Evolutionary conservation across 257 asterid species (phyloP).

Genomic region (Nicotiana undulata): DNA sequence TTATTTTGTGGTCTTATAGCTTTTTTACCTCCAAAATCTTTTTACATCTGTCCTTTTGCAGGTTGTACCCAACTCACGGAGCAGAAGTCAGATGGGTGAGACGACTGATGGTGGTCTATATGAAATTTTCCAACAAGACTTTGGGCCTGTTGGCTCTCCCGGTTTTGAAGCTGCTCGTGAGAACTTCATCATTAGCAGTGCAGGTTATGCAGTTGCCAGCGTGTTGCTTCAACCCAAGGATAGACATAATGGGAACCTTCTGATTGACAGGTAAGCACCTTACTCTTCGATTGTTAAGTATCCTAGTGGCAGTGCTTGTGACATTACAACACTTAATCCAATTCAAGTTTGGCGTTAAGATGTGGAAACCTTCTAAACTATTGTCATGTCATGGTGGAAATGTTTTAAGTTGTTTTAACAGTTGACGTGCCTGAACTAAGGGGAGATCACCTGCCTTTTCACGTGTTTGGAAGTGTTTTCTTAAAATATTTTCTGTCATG

Average conservation of each 20-base stretch:
- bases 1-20: not conserved
- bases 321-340: not conserved
- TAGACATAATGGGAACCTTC: constrained; percentile 96
- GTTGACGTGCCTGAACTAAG: not conserved
- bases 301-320: not conserved
- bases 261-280: constrained; percentile 74
- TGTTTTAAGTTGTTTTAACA: not conserved
- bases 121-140: constrained; percentile 98
- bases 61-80: constrained; percentile 94
- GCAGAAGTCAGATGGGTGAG: constrained; percentile 99
- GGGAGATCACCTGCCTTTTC: not conserved
- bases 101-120: constrained; percentile 97
- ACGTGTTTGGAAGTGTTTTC: too few relatives aligned
- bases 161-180: constrained; percentile 96
- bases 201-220: constrained; percentile 99
- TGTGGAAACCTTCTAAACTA: not conserved
- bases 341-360: not conserved
- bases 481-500: not conserved
- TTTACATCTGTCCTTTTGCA: constrained; percentile 21
- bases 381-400: not conserved
- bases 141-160: constrained; percentile 95
- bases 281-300: not conserved
- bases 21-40: not conserved
- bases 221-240: constrained; percentile 99
- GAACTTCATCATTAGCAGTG: constrained; percentile 94